Evolutionary conservation across 2,329 filamentous ascomycete species (phyloP).

Genomic region (Alternaria arborescens): DNA sequence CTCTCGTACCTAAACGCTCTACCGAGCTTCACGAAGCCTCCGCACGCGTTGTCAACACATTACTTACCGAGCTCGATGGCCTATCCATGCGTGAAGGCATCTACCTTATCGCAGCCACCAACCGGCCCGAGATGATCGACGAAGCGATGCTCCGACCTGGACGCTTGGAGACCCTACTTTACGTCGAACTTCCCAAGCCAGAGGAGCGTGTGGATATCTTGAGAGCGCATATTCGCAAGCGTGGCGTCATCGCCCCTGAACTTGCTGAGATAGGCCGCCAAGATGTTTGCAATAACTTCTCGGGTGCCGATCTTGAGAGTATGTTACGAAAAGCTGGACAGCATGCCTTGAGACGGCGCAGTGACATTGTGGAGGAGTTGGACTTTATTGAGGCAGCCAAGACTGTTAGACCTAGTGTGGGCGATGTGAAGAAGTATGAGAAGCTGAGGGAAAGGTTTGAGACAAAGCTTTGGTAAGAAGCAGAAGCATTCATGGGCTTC

Average conservation of each 20-base stretch:
- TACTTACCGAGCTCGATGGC: slow-evolving; percentile 93
- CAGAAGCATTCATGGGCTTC: not conserved
- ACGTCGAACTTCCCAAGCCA: slow-evolving; percentile 83
- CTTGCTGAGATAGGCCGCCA: slow-evolving; percentile 70
- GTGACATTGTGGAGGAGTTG: slow-evolving; percentile 56
- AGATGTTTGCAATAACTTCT: slow-evolving; percentile 77
- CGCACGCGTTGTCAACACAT: slow-evolving; percentile 89
- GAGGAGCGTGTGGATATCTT: slow-evolving; percentile 88
- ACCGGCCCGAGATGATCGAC: slow-evolving; percentile 95
- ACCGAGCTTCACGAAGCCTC: slow-evolving; percentile 80
- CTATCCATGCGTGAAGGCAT: slow-evolving; percentile 81
- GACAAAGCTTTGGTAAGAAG: slow-evolving; percentile 29
- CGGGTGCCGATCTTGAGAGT: slow-evolving; percentile 70
- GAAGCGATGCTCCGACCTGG: slow-evolving; percentile 93
- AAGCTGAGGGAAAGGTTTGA: slow-evolving; percentile 60
- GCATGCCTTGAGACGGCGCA: slow-evolving; percentile 60
- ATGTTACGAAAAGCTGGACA: slow-evolving; percentile 68
- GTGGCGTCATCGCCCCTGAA: slow-evolving; percentile 61
- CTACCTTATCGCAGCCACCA: slow-evolving; percentile 94
- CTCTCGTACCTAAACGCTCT: slow-evolving; percentile 84
- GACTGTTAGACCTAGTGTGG: slow-evolving; percentile 61
- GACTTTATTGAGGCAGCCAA: slow-evolving; percentile 57
- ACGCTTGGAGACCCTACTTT: slow-evolving; percentile 85
- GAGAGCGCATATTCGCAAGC: slow-evolving; percentile 64
- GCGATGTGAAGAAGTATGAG: slow-evolving; percentile 66